Evolutionary conservation across 2,329 filamentous ascomycete species (phyloP), one percentile per base, ranked within the genome.

Genomic region (Trichoderma sp.): DNA sequence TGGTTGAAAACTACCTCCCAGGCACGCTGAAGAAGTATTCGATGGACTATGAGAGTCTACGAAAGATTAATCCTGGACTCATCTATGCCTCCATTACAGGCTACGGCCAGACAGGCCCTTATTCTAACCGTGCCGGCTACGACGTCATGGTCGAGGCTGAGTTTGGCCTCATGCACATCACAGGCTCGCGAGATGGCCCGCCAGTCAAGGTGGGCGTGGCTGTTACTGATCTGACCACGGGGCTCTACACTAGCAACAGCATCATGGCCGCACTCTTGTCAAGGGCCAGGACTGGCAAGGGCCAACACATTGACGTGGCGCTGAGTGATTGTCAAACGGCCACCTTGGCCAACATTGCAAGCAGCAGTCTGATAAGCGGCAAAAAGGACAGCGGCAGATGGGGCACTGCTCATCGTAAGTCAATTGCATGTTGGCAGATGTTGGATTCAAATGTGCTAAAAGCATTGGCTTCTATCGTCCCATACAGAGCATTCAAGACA

Each of bases 111-210:
- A 98, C 94, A 1, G 97, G 97, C 0, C 97, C 97, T 0, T 98
- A 97, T 84, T 91, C 93, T 6, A 90, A 92, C 78, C 90, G 97
- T 16, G 95, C 97, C 4, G 97, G 97, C 5, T 99, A 99, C 87
- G 97, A 99, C 84, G 97, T 99, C 79, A 99, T 99, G 96, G 96
- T 99, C 12, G 97, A 99, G 86, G 97, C 97, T 76, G 97, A 98
- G 83, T 95, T 99, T 85, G 97, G 97, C 1, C 86, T 99, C 75
- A 99, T 99, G 97, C 97, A 99, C 85, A 98, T 99, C 80, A 99
- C 97, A 0, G 97, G 97, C 38, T 90, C 90, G 77, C 90, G 95
- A 74, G 93, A 97, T 80, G 95, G 96, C 0, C 93, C 95, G 2
- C 97, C 97, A 0, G 97, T 98, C 53, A 99, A 99, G 85, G 97